phyloP scores from a whole-genome alignment of 2,329 filamentous ascomycete species.

The Pseudocercospora cruenta region DNA sequence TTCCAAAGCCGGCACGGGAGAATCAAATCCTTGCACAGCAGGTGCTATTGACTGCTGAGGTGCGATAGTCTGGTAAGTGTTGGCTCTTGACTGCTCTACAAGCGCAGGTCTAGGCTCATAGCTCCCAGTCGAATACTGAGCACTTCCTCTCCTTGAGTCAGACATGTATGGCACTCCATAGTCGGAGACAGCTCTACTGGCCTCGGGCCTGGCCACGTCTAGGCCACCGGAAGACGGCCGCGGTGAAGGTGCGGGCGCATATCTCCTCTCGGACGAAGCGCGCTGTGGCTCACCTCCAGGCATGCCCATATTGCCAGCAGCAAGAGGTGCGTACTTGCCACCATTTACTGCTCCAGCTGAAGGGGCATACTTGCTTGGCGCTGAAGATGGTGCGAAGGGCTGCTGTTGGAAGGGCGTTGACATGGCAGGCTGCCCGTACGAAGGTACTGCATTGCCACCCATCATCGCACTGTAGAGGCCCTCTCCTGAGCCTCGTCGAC shows the following conservation, averaged over 20 bases:
- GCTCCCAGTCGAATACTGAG: slow-evolving; percentile 33
- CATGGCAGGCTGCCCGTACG: slow-evolving; percentile 29
- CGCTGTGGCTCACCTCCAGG: slow-evolving; percentile 29
- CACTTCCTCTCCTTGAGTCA: slow-evolving; percentile 36
- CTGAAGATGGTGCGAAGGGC: slow-evolving; percentile 26
- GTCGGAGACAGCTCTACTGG: slow-evolving; percentile 34
- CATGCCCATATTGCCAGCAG: slow-evolving; percentile 21
- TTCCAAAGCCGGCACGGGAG: slow-evolving; percentile 13
- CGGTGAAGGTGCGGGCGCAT: slow-evolving; percentile 30
- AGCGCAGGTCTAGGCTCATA: slow-evolving; percentile 37
- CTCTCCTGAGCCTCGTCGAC: slow-evolving; percentile 61
- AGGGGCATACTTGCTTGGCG: slow-evolving; percentile 38
- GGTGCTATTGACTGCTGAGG: slow-evolving; percentile 1
- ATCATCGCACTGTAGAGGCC: slow-evolving; percentile 64
- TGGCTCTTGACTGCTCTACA: slow-evolving; percentile 30
- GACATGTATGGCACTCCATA: slow-evolving; percentile 34
- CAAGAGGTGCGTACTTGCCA: slow-evolving; percentile 28
- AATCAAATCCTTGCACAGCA: slow-evolving; percentile 14
- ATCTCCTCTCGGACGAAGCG: slow-evolving; percentile 28
- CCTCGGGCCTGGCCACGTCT: slow-evolving; percentile 34
- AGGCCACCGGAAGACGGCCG: slow-evolving; percentile 21
- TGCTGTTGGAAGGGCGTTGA: slow-evolving; percentile 22
- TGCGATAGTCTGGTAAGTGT: slow-evolving; percentile 23
- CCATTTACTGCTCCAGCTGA: slow-evolving; percentile 9
- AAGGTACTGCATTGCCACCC: slow-evolving; percentile 37